Conservation (phyloP, 148 eudicot species). For the Cornus suecica region DNA sequence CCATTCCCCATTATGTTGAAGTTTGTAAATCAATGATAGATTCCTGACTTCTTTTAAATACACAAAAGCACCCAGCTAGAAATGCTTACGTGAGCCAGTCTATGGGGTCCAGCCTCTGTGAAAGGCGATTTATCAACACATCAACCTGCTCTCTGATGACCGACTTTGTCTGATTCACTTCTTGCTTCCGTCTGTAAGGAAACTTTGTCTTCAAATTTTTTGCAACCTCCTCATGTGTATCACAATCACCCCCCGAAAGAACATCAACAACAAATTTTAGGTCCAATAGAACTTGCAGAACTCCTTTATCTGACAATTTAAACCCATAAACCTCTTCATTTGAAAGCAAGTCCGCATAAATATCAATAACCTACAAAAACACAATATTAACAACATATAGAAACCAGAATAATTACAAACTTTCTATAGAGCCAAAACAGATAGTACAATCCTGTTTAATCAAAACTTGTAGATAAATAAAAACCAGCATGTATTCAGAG, state of each 20-base stretch:
- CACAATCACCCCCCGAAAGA: constrained; percentile 70
- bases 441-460: constrained; percentile 7
- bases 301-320: constrained; percentile 79
- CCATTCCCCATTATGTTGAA: no score
- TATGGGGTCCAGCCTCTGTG: constrained; percentile 88
- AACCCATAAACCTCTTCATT: constrained; percentile 35
- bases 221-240: constrained; percentile 36
- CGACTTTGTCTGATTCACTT: constrained; percentile 51
- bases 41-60: neutral
- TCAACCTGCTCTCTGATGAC: constrained; percentile 54
- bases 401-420: constrained; percentile 6
- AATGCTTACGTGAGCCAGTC: constrained; percentile 92
- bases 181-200: constrained; percentile 72
- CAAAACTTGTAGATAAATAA: neutral
- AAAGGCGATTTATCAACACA: constrained; percentile 52
- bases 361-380: constrained; percentile 50
- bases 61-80: constrained; percentile 2
- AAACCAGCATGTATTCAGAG: neutral
- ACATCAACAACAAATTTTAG: constrained; percentile 78
- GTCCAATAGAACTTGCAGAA: constrained; percentile 79
- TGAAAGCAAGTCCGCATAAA: constrained; percentile 55
- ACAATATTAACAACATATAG: constrained; percentile 2
- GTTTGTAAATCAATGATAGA: neutral
- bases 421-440: neutral
- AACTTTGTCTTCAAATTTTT: constrained; percentile 43